Base-by-base conservation (phyloP, 371 early-diverging fungal species). In the Rhizopus arrhizus region DNA sequence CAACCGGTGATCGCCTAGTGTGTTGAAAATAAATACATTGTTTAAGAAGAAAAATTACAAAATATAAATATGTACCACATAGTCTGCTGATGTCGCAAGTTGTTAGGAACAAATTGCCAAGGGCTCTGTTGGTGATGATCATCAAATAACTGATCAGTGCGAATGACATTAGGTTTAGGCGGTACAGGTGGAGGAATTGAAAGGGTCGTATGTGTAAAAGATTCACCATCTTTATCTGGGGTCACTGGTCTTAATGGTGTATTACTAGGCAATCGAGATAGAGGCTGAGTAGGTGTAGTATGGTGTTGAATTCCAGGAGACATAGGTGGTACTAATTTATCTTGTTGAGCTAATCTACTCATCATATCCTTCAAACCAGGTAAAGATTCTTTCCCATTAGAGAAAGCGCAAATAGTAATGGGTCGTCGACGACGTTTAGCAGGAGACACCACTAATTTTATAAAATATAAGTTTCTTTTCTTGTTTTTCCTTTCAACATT, bases 401-500 rank as follows among this genome's bases (percentile, higher is more conserved):
- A 62, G 7, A 72, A 71, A 6, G 72, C 70, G 49, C 80, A 80
- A 16, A 80, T 77, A 0, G 77, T 80, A 13, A 72, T 70, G 31
- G 80, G 80, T 34, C 80, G 71, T 33, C 79, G 66, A 13, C 75
- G 63, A 36, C 77, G 63, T 48, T 73, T 73, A 7, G 69, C 64
- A 28, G 69, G 75, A 7, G 70, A 69, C 9, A 65, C 32, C 1
- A 70, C 60, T 64, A 49, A 8, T 45, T 32, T 29, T 5, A 47
- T 6, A 41, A 4, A 53, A 34, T 40, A 53, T 35, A 57, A 22
- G 22, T 36, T 33, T 13, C 0, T 40, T 34, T 40, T 12, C 15
- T 9, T 46, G 16, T 13, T 32, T 31, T 16, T 57, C 16, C 3
- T 40, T 15, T 36, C 15, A 43, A 46, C 33, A 31, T 29, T 11